A percentile compares a stretch with the other conserved stretches of the same genome.
phyloP scores from a whole-genome alignment of 805 yeast species.

The Zygosaccharomyces bailii region DNA sequence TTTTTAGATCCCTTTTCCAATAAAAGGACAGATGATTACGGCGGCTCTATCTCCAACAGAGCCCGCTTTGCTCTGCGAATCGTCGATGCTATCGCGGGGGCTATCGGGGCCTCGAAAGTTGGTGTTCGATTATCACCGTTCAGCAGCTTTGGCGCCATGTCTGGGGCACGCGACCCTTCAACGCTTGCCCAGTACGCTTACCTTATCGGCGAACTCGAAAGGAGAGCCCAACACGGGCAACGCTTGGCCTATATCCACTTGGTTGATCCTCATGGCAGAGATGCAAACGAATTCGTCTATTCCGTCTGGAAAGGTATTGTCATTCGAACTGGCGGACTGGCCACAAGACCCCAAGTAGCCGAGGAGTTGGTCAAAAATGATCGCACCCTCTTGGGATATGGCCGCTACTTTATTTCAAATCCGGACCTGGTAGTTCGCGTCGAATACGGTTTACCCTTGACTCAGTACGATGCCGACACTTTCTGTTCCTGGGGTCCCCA shows the following conservation, averaged over 20 bases:
- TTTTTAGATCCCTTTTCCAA: slow-evolving; percentile 48
- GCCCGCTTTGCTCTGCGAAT: slow-evolving; percentile 45
- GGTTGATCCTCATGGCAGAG: slow-evolving; percentile 42
- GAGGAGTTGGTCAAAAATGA: slow-evolving; percentile 36
- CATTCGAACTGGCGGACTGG: slow-evolving; percentile 41
- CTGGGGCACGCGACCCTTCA: slow-evolving; percentile 36
- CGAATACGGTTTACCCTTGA: slow-evolving; percentile 38
- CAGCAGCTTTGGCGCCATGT: slow-evolving; percentile 39
- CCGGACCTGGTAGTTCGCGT: slow-evolving; percentile 50
- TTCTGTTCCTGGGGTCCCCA: slow-evolving; percentile 38
- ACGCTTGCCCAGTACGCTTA: slow-evolving; percentile 41
- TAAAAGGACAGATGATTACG: slow-evolving; percentile 49
- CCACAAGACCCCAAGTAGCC: slow-evolving; percentile 27
- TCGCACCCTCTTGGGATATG: slow-evolving; percentile 44
- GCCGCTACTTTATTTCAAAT: slow-evolving; percentile 49
- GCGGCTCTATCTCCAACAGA: slow-evolving; percentile 50
- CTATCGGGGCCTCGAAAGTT: slow-evolving; percentile 48
- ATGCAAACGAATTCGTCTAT: slow-evolving; percentile 40
- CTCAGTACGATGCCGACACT: slow-evolving; percentile 43
- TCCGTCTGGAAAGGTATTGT: slow-evolving; percentile 45
- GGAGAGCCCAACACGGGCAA: slow-evolving; percentile 37
- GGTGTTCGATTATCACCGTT: slow-evolving; percentile 49
- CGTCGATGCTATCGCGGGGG: slow-evolving; percentile 47
- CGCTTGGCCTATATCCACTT: slow-evolving; percentile 42
- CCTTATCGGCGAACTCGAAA: slow-evolving; percentile 41